Evolutionary conservation across 2,329 filamentous ascomycete species (phyloP).

Genomic region (Xylariomycetidae sp.): DNA sequence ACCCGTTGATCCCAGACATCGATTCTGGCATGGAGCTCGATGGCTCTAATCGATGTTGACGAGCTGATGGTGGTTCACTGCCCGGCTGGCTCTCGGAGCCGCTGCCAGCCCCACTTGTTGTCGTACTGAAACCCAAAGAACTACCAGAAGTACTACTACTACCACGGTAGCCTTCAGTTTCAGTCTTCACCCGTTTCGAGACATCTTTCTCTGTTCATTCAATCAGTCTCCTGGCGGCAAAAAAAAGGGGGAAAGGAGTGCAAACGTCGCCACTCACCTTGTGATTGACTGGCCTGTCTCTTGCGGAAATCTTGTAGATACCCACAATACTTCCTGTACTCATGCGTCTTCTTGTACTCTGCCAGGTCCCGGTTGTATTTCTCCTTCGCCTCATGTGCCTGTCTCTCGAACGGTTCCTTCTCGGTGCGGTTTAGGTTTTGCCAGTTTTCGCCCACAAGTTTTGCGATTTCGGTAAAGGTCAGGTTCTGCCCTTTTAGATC

Average conservation of each 20-base stretch:
- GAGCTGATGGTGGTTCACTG: slow-evolving; percentile 42
- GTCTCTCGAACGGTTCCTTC: slow-evolving; percentile 68
- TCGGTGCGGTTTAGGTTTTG: slow-evolving; percentile 63
- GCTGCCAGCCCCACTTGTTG: slow-evolving; percentile 37
- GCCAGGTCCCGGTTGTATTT: slow-evolving; percentile 68
- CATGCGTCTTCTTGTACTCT: slow-evolving; percentile 72
- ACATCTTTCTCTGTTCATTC: slow-evolving; percentile 38
- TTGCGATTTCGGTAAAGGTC: slow-evolving; percentile 79
- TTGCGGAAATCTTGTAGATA: slow-evolving; percentile 77
- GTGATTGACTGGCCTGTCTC: slow-evolving; percentile 56
- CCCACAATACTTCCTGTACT: slow-evolving; percentile 63
- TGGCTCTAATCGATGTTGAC: slow-evolving; percentile 42
- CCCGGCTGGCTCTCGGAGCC: slow-evolving; percentile 43
- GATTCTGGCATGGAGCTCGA: slow-evolving; percentile 20
- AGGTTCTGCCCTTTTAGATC: slow-evolving; percentile 71
- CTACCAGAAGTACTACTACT: slow-evolving; percentile 38
- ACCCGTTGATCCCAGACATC: slow-evolving; percentile 26
- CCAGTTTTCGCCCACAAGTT: slow-evolving; percentile 78
- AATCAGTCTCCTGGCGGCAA: slow-evolving; percentile 4
- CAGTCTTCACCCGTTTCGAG: slow-evolving; percentile 46
- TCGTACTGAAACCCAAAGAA: slow-evolving; percentile 34
- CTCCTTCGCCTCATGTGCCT: slow-evolving; percentile 70
- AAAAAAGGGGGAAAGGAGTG: slow-evolving; percentile 1
- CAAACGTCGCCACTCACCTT: slow-evolving; percentile 38
- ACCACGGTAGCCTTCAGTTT: slow-evolving; percentile 31